Evolutionary conservation across 371 early-diverging fungal species (phyloP).

Genomic region (Apophysomyces ossiformis): DNA sequence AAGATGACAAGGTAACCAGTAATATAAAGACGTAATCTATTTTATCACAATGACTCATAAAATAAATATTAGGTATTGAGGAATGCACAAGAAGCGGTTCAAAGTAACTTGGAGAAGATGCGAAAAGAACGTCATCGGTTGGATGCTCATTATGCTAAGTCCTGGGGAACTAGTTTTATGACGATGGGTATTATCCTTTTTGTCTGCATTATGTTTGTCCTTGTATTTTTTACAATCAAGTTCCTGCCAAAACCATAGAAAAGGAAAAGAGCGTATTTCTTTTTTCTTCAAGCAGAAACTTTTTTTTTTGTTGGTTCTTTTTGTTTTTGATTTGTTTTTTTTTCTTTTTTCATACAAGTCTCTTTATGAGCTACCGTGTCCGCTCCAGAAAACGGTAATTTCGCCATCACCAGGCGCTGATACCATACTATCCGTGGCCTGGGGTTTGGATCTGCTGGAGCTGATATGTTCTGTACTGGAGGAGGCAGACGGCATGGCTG

Average conservation of each 20-base stretch:
- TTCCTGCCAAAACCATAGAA: constrained; percentile 63
- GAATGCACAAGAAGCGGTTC: constrained; percentile 58
- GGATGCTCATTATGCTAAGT: constrained; percentile 57
- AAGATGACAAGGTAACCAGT: constrained; percentile 55
- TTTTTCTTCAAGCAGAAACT: not conserved
- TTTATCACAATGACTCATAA: too few relatives aligned
- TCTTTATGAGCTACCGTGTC: constrained; percentile 17
- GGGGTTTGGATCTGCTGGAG: constrained; percentile 10
- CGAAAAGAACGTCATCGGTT: constrained; percentile 59
- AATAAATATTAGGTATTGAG: constrained; percentile 34
- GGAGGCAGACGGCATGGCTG: not conserved
- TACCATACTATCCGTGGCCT: constrained; percentile 39
- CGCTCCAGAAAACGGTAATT: constrained; percentile 56
- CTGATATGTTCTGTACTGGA: constrained; percentile 11
- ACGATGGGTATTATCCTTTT: constrained; percentile 64
- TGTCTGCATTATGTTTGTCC: constrained; percentile 68
- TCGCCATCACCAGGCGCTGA: constrained; percentile 54
- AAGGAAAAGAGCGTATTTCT: constrained; percentile 13
- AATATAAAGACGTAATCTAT: too few relatives aligned
- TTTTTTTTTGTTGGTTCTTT: not conserved
- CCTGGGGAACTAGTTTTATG: constrained; percentile 76
- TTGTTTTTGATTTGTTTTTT: not conserved
- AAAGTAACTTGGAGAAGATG: constrained; percentile 53
- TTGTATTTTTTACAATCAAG: constrained; percentile 72
- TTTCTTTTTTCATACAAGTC: too few relatives aligned